Evolutionary conservation across 768 basidiomycete genomes (phyloP), one percentile per base, ranked within the genome.

Genomic region (Rhizopogon rudus): DNA sequence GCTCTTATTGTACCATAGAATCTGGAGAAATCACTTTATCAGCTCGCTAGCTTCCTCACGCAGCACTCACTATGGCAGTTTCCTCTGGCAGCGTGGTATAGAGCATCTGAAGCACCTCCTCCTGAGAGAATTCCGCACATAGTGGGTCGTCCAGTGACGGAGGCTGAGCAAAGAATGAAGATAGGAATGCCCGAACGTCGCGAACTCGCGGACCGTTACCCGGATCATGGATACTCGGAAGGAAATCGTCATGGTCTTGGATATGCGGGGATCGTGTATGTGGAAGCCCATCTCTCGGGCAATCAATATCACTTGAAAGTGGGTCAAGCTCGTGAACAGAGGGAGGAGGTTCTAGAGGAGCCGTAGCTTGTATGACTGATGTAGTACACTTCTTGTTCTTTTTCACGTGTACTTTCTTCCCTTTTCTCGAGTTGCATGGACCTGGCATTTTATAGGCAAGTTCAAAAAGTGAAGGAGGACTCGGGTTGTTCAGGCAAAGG

Each of bases 1-100:
- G 64, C 87, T 90, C 71, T 90, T 90, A 74, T 93, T 93, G 63
- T 92, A 91, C 89, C 89, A 92, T 12, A 91, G 61, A 9, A 88
- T 83, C 88, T 89, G 57, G 20, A 43, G 7, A 51, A 41, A 54
- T 44, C 53, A 35, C 8, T 49, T 42, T n/a, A 16, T 17, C 10
- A 44, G 53, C 6, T 12, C 28, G 22, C 43, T 40, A 20, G n/a
- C 51, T 25, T 45, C 20, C 13, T 7, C 9, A 46, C 49, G 14
- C 17, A 35, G 3, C 25, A 72, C 84, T 45, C 60, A 91, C 90
- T 59, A 86, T 63, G 0, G 91, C 88, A 3, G 75, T 78, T 58
- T 92, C 90, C 57, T 85, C 81, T 1, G 91, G 86, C 1, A 92
- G 69, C 8, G 87, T 77, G 0, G 81, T 83, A 56, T 69, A 73